These are phyloP conservation scores for Gynochthodes officinalis DNA, from an alignment of 257 asterid species.

Conservation along the genomic window DNA sequence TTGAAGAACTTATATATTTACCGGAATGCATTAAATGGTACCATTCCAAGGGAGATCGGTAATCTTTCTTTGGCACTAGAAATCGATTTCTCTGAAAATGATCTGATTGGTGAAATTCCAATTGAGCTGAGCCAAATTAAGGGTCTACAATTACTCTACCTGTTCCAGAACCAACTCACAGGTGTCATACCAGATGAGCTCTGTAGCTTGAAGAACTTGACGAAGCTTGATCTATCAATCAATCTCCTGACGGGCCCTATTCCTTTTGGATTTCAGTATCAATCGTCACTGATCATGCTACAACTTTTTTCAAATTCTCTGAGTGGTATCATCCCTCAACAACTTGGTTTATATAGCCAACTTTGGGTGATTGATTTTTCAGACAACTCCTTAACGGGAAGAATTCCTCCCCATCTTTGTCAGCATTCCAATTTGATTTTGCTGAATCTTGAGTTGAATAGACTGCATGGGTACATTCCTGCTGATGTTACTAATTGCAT, in stretches of 20 bases:
- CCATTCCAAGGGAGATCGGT: constrained; percentile 78
- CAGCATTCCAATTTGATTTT: constrained; percentile 48
- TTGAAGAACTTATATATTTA: constrained; percentile 53
- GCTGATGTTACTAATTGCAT: constrained; percentile 53
- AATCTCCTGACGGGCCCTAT: constrained; percentile 78
- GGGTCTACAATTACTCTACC: constrained; percentile 47
- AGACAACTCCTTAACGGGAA: constrained; percentile 58
- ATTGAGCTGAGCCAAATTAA: constrained; percentile 48
- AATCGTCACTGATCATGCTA: constrained; percentile 48
- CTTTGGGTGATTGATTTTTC: constrained; percentile 91
- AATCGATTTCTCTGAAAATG: constrained; percentile 84
- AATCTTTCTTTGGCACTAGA: constrained; percentile 56
- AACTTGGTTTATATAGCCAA: constrained; percentile 61
- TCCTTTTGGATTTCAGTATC: constrained; percentile 74
- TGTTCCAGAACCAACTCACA: constrained; percentile 67
- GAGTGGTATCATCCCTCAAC: constrained; percentile 67
- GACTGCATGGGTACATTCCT: constrained; percentile 64
- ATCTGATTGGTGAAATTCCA: constrained; percentile 71
- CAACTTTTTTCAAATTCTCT: constrained; percentile 71
- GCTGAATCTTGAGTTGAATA: constrained; percentile 72
- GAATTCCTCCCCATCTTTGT: constrained; percentile 71
- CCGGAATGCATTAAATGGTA: constrained; percentile 71
- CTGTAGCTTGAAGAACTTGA: constrained; percentile 53
- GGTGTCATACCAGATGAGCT: constrained; percentile 80
- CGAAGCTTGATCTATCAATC: constrained; percentile 73